Evolutionary conservation across 2,329 filamentous ascomycete species (phyloP), one percentile per base, ranked within the genome.

Genomic region (Diaporthe amygdali): DNA sequence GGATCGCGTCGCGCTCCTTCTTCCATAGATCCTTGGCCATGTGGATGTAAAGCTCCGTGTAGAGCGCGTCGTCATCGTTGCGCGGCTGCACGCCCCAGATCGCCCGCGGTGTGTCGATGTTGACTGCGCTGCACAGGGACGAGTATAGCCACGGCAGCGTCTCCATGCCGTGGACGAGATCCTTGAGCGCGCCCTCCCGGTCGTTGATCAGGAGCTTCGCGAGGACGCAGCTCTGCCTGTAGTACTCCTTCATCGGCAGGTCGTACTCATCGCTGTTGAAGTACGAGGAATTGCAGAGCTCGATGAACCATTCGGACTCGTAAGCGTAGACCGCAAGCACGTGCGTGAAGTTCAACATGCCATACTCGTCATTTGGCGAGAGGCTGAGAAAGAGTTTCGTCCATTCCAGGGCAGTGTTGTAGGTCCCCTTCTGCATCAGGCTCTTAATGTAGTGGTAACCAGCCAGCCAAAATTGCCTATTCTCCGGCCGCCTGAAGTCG

Each of bases 331-430:
- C 85, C 2, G 95, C 94, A 67, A 97, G 87, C 74, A 94, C 90
- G 78, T 98, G 96, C 61, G 97, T 89, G 74, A 94, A 88, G 69
- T 97, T 89, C 72, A 91, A 88, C 77, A 97, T 89, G 56, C 90
- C 93, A 77, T 97, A 98, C 0, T 95, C 95, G 78, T 99, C 96
- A 5, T 86, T 84, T 59, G 91, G 90, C 75, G 95, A 90, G 71
- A 98, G 82, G 71, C 91, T 89, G 37, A 97, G 86, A 12, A 98
- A 85, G 7, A 98, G 83, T 82, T 96, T 97, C 8, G 94, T 89
- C 95, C 96, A 99, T 81, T 98, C 96, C 59, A 97, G 90, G 0
- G 95, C 94, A 0, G 96, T 98, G 56, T 95, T 89, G 86, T 94
- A 97, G 1, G 96, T 98, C n/a, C 95, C 95, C 76, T 97, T 96